Evolutionary conservation across 2,329 filamentous ascomycete species (phyloP).

Genomic region (Amesomyces nigricolor): DNA sequence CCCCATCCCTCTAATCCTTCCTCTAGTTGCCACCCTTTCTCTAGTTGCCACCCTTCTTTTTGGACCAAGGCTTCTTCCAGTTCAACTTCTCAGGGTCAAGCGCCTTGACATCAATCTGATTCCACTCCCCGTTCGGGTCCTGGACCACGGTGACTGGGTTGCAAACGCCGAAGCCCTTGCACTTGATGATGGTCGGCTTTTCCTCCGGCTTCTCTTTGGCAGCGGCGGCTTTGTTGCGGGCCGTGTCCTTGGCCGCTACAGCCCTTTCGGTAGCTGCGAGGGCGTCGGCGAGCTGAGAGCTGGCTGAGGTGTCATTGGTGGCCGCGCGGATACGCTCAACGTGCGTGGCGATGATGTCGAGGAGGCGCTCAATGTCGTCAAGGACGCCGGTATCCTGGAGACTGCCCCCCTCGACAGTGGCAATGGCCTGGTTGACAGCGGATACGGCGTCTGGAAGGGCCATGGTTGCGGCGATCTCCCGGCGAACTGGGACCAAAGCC

Average conservation of each 20-base stretch:
- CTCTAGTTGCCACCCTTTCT: no score
- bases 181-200: not conserved
- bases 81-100: not conserved
- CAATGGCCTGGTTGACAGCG: not conserved
- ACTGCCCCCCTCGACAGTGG: not conserved
- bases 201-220: not conserved
- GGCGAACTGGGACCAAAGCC: no score
- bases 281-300: not conserved
- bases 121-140: not conserved
- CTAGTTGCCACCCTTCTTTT: no score
- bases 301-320: not conserved
- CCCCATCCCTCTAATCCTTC: no score
- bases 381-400: not conserved
- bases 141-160: conserved; percentile 14
- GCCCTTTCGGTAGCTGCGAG: not conserved
- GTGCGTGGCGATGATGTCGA: conserved; percentile 7
- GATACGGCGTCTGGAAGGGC: not conserved
- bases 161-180: conserved; percentile 17
- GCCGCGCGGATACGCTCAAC: conserved; percentile 6
- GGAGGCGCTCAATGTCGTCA: conserved; percentile 1
- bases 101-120: not conserved
- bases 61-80: no score
- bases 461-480: no score
- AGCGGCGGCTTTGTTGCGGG: not conserved
- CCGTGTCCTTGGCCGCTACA: not conserved